Conservation (phyloP, 768 basidiomycete species). For the Russula sp. region DNA sequence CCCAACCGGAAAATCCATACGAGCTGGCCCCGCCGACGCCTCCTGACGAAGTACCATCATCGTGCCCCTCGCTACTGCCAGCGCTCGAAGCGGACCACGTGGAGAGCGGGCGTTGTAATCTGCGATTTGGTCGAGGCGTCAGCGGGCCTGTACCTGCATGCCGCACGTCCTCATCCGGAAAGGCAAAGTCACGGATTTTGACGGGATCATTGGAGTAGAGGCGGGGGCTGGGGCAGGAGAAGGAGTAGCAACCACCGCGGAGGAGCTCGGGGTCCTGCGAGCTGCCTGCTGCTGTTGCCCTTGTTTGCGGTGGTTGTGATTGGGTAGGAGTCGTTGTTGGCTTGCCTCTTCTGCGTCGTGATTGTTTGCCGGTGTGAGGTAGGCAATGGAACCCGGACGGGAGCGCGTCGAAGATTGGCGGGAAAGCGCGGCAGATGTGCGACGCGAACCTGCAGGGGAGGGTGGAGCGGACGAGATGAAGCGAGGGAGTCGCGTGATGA, state of each 20-base stretch:
- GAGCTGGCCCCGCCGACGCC: slow-evolving; percentile 31
- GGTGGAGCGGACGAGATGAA: slow-evolving; percentile 57
- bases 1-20: slow-evolving; percentile 42
- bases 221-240: neutral
- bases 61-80: slow-evolving; percentile 27
- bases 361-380: slow-evolving; percentile 13
- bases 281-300: neutral
- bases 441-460: slow-evolving; percentile 53
- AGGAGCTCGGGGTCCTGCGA: neutral
- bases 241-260: slow-evolving; percentile 16
- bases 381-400: slow-evolving; percentile 41
- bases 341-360: slow-evolving; percentile 15
- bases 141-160: slow-evolving; percentile 45
- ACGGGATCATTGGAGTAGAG: slow-evolving; percentile 33
- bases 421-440: slow-evolving; percentile 39
- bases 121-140: slow-evolving; percentile 42
- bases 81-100: slow-evolving; percentile 33
- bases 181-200: slow-evolving; percentile 53
- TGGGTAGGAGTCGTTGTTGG: slow-evolving; percentile 17
- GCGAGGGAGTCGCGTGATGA: slow-evolving; percentile 40
- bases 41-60: slow-evolving; percentile 29
- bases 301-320: neutral
- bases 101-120: slow-evolving; percentile 35
- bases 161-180: slow-evolving; percentile 42
- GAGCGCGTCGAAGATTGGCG: slow-evolving; percentile 41